phyloP scores from a whole-genome alignment of 2,329 filamentous ascomycete species.

The Calonectria ilicicola region DNA sequence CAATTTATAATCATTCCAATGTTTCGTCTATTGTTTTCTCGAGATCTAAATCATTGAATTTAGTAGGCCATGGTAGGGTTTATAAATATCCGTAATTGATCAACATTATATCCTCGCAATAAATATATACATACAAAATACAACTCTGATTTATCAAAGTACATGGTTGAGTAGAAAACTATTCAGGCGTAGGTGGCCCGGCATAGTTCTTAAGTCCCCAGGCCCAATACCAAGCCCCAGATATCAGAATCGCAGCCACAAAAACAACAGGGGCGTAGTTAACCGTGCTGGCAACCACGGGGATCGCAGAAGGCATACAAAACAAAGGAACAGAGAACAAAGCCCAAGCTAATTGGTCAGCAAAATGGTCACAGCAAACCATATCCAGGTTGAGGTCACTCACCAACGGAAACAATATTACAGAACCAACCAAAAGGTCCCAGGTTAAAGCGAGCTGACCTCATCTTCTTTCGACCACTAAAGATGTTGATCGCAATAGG shows the following conservation, averaged over 20 bases:
- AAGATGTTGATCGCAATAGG: slow-evolving; percentile 74
- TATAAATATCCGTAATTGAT: no score
- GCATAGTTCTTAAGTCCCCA: slow-evolving; percentile 20
- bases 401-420: slow-evolving; percentile 72
- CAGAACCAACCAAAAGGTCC: slow-evolving; percentile 69
- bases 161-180: neutral
- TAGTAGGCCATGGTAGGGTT: no score
- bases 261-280: slow-evolving; percentile 22
- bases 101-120: no score
- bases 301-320: slow-evolving; percentile 20
- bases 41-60: no score
- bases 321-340: slow-evolving; percentile 14
- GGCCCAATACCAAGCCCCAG: slow-evolving; percentile 17
- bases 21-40: no score
- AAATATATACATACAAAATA: no score
- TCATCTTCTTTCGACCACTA: slow-evolving; percentile 68
- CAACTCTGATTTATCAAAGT: no score
- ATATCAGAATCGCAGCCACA: slow-evolving; percentile 3
- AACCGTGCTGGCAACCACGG: neutral
- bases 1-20: no score
- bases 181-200: slow-evolving; percentile 9
- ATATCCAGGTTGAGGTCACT: neutral
- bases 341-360: slow-evolving; percentile 12
- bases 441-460: slow-evolving; percentile 68
- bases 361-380: neutral